Evolutionary conservation across 2,329 filamentous ascomycete species (phyloP).

Genomic region (Biscogniauxia sp.): DNA sequence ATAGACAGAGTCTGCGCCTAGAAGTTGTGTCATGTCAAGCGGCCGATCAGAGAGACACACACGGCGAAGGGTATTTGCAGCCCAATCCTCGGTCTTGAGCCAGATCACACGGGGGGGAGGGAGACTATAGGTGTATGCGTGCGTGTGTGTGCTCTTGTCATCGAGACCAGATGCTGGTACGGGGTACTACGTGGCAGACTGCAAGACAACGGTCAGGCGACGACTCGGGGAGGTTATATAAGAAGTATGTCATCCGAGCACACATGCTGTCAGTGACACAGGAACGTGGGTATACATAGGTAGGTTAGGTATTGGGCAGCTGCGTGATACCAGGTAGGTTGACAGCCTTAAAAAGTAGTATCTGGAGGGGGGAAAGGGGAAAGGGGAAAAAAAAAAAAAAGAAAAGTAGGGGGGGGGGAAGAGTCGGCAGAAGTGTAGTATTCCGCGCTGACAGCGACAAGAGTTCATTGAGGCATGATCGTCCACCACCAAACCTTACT

Average conservation of each 20-base stretch:
- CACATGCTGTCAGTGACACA: background rate
- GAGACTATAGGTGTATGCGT: background rate
- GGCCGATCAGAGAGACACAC: slow-evolving; percentile 14
- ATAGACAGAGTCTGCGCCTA: background rate
- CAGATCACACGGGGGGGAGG: slow-evolving; percentile 7
- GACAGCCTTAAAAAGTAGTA: background rate
- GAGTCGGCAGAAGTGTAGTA: background rate
- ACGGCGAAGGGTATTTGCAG: slow-evolving; percentile 21
- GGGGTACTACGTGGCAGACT: background rate
- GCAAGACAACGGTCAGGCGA: background rate
- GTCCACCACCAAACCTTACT: background rate
- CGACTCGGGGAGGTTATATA: slow-evolving; percentile 1
- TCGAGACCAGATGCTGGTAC: background rate
- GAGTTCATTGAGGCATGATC: background rate
- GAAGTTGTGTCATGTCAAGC: slow-evolving; percentile 6
- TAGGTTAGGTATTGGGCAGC: background rate
- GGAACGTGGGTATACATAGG: background rate
- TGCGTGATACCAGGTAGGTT: background rate
- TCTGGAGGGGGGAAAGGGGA: background rate
- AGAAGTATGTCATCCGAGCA: background rate
- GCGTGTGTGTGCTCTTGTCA: background rate
- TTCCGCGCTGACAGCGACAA: background rate
- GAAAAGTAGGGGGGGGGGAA: too few relatives aligned
- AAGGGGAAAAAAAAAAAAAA: too few relatives aligned
- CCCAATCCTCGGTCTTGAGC: slow-evolving; percentile 16